Evolutionary conservation across 2,329 filamentous ascomycete species (phyloP), one percentile per base, ranked within the genome.

Genomic region (Fonsecaea nubica): DNA sequence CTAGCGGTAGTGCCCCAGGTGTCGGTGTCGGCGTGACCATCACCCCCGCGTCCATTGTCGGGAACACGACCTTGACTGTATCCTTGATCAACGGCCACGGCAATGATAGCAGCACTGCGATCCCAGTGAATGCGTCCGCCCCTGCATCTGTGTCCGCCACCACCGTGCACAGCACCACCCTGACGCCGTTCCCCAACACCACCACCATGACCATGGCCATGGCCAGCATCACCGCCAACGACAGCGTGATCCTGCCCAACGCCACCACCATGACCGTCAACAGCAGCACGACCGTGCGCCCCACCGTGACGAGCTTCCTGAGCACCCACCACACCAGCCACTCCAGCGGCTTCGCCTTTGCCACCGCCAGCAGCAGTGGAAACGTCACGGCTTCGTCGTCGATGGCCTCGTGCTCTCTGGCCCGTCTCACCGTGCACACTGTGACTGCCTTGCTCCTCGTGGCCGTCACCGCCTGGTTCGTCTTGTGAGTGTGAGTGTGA

Each of bases 401-500:
- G 15, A 52, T 48, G 18, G 25, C 25, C 25, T 25, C 25, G 25
- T 25, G 25, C 25, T 25, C 25, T 25, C 25, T 25, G 25, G 30
- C 48, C 10, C 59, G 50, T 33, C 30, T 62, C 15, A 42, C 55
- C 30, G 35, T 40, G 25, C 9, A 25, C 36, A 62, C 59, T n/a
- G 12, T 56, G 35, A 30, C 33, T 38, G 21, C 50, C 9, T 48
- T 62, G 18, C 12, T 62, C 30, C 52, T 55, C 21, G 21, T 62
- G 35, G 50, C 50, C 7, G 32, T 48, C 33, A 35, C n/a, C 15
- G 59, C 59, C 10, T 62, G 59, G 59, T 55, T 48, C 52, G 52
- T 62, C 48, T 42, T 62, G 50, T 62, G 50, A 62, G 15, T 9
- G 50, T 62, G 50, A 62, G 15, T 9, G 25, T 25, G 25, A 8